Evolutionary conservation across 192 early-diverging fungal species (phyloP), one percentile per base, ranked within the genome.

Genomic region (Entomortierella beljakovae): DNA sequence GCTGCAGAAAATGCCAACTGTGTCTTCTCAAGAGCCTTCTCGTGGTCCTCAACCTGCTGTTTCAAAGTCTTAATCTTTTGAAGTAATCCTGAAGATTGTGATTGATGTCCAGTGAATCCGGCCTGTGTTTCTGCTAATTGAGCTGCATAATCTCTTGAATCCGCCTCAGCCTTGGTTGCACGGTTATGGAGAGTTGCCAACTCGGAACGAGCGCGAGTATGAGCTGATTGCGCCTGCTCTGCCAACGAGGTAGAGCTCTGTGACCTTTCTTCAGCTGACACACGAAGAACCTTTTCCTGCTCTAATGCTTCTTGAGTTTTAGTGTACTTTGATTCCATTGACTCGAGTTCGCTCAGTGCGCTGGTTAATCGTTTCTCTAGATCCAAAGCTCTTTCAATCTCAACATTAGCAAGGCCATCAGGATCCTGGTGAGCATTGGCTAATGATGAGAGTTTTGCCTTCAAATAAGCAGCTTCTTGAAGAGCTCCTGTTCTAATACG

Each of bases 401-500:
- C 87, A n/a, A 88, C 70, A 0, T 42, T 25, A 3, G 76, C 80
- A 15, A 88, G 51, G 1, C 79, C 70, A 10, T 49, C 57, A 22
- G 70, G 59, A 53, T 85, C 77, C 18, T 68, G 61, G 6, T 70
- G 64, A 1, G 80, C 76, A 20, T 75, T 71, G 18, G 82, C 60
- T n/a, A 89, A 43, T 18, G 88, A 81, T 2, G 81, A 71, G 23
- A 84, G 71, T 49, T 86, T 85, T 16, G 86, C 80, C 53, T 86
- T 87, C 54, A 84, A 81, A 50, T 87, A 87, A 0, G 82, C 83
- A 7, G 88, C 86, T 51, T 89, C 88, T 52, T 89, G 82, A 11
- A 89, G 57, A 7, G 88, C 88, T 7, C 84, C 88, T 5, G 82
- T 83, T 20, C 85, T 64, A 35, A 85, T 81, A 23, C 81, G 75